Percentiles rank a stretch among this genome's conserved stretches.
These are phyloP conservation scores for Russula foetens DNA, from an alignment of 768 basidiomycete genomes.

Conservation along the genomic window DNA sequence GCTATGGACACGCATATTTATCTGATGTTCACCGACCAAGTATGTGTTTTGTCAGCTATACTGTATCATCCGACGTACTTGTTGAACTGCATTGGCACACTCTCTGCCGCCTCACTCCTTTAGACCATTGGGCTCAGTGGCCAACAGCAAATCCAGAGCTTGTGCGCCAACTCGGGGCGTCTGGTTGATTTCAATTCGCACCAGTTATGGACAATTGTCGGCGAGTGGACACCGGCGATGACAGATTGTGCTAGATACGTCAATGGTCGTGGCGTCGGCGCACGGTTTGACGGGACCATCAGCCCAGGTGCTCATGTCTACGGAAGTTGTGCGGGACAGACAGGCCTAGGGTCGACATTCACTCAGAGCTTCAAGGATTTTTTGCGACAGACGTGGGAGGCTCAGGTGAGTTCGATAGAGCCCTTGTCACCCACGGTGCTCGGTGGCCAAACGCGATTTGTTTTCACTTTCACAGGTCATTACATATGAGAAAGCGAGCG, in stretches of 20 bases:
- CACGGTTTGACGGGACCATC: conserved; percentile 48
- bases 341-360: conserved; percentile 69
- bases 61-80: too few relatives aligned
- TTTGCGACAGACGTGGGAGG: conserved; percentile 78
- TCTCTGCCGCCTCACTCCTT: not conserved
- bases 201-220: conserved; percentile 74
- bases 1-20: conserved; percentile 77
- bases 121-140: conserved; percentile 41
- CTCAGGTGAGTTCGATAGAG: conserved; percentile 41
- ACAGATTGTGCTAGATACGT: conserved; percentile 78
- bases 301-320: conserved; percentile 54
- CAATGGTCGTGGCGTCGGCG: conserved; percentile 72
- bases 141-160: conserved; percentile 50
- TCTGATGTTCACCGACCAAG: conserved; percentile 58
- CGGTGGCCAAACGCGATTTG: not conserved
- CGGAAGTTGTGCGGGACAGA: conserved; percentile 67
- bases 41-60: conserved; percentile 21
- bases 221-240: conserved; percentile 78
- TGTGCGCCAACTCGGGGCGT: conserved; percentile 40
- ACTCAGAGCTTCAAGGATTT: conserved; percentile 73
- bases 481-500: conserved; percentile 59
- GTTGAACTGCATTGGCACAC: not conserved
- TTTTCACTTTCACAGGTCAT: conserved; percentile 27
- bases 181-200: conserved; percentile 37
- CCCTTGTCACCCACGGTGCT: not conserved